Base-by-base conservation (phyloP, 345 rosid genomes). In the Raphanus sativus region DNA sequence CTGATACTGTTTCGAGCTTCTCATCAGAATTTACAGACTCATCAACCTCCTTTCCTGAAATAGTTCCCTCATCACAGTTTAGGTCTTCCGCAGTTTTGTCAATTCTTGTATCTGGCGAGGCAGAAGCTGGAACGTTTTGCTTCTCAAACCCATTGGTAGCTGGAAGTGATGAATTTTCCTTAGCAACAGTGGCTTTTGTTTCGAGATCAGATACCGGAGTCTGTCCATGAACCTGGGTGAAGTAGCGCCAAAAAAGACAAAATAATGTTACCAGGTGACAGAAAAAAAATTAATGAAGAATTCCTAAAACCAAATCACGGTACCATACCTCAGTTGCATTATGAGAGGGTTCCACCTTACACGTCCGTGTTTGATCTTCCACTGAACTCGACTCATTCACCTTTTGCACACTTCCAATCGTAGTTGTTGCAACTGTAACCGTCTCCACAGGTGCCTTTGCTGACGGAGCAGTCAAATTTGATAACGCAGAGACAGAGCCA, bases 311-410 rank as follows among this genome's bases (percentile, higher is more conserved):
- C 72, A 24, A 21, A 66, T 12, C 4, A 55, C 21, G 55, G 33
- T 77, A 69, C 10, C 74, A 66, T 82, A 88, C 98, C 93, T 89
- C 86, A 73, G 78, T 75, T 55, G 62, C 82, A 29, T 69, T 79
- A 60, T 76, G 86, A 36, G 67, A 29, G 69, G 72, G 67, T 63
- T 82, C 88, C 77, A 80, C 87, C 74, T 81, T 84, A 61, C 75
- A 77, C 30, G 52, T 38, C 76, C 80, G 82, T 80, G 81, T 84
- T 74, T 84, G 89, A 67, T 90, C 87, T 77, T 88, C 86, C 3
- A 81, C 82, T 69, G 91, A 85, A 75, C 83, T 87, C 42, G 88
- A 85, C 77, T 86, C 71, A 76, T 83, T 76, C 81, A 85, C 67
- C 68, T 48, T 68, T 63, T 84, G 86, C 69, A 16, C 84, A 63